Conservation (phyloP, 306 rosid genomes). For the Fragaria vesca region DNA sequence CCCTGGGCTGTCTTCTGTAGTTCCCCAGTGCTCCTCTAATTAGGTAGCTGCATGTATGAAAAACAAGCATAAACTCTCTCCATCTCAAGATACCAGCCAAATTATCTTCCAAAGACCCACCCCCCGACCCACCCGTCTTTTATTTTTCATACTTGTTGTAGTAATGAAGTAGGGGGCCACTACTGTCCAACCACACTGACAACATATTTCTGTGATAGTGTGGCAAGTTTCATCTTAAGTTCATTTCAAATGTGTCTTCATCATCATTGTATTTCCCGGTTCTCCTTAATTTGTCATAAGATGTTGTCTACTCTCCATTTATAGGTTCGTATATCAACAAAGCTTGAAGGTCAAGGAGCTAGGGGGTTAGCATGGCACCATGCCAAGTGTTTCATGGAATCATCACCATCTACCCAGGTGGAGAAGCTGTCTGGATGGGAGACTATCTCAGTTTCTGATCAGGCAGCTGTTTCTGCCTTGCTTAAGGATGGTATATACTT, state of each 20-base stretch:
- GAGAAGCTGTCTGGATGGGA: conserved; percentile 87
- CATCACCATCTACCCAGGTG: conserved; percentile 58
- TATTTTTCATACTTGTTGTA: background rate
- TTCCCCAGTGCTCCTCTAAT: background rate
- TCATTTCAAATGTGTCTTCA: background rate
- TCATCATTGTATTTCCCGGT: background rate
- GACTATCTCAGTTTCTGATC: conserved; percentile 69
- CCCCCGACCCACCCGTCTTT: background rate
- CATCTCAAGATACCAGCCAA: background rate
- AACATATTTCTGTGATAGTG: background rate
- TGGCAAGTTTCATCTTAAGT: background rate
- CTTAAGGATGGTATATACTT: conserved; percentile 50
- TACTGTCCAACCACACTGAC: background rate
- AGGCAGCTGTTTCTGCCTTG: conserved; percentile 54
- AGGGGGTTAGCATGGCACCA: conserved; percentile 87
- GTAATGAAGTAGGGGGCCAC: background rate
- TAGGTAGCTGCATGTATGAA: background rate
- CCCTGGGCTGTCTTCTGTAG: background rate
- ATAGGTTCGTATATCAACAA: conserved; percentile 81
- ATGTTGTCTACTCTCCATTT: conserved; percentile 19
- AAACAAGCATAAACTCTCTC: background rate
- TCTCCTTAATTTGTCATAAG: background rate
- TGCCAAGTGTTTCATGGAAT: conserved; percentile 76
- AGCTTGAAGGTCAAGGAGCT: conserved; percentile 78
- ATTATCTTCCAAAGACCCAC: background rate